Conservation (phyloP, 306 rosid species). For the Cucurbita maxima region DNA sequence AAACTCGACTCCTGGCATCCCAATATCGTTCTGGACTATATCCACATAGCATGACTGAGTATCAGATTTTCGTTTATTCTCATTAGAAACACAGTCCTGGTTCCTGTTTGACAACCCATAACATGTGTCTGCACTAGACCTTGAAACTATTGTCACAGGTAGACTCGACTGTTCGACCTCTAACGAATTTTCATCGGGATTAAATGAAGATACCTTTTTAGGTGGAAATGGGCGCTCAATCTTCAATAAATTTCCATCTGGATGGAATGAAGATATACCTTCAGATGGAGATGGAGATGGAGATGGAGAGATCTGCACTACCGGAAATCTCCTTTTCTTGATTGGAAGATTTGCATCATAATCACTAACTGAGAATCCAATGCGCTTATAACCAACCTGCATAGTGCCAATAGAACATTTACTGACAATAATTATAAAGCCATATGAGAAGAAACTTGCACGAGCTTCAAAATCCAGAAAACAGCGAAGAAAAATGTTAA, state of each 20-base stretch:
- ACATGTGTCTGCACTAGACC: constrained; percentile 29
- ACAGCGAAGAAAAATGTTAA: neutral
- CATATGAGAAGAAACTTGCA: constrained; percentile 1
- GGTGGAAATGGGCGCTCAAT: constrained; percentile 26
- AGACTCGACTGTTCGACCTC: constrained; percentile 25
- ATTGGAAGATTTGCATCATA: constrained; percentile 84
- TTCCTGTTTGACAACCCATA: constrained; percentile 27
- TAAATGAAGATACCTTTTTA: constrained; percentile 27
- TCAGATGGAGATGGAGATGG: constrained; percentile 46
- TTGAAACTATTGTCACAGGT: constrained; percentile 34
- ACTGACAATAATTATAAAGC: neutral
- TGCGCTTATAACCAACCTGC: constrained; percentile 74
- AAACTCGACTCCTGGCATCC: constrained; percentile 19
- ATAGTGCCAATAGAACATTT: constrained; percentile 36
- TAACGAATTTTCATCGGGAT: constrained; percentile 26
- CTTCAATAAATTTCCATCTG: constrained; percentile 24
- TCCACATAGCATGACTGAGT: constrained; percentile 18
- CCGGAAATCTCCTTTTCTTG: constrained; percentile 79
- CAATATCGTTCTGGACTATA: constrained; percentile 16
- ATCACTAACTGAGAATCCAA: constrained; percentile 48
- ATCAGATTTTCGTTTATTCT: constrained; percentile 26
- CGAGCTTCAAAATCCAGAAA: neutral
- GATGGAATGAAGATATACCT: constrained; percentile 23
- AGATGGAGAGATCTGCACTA: constrained; percentile 42
- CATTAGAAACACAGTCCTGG: constrained; percentile 25